Percentiles rank a stretch among this genome's conserved stretches.
Evolutionary conservation across 169 alveolate species (phyloP).

Genomic region (Perkinsus olseni): DNA sequence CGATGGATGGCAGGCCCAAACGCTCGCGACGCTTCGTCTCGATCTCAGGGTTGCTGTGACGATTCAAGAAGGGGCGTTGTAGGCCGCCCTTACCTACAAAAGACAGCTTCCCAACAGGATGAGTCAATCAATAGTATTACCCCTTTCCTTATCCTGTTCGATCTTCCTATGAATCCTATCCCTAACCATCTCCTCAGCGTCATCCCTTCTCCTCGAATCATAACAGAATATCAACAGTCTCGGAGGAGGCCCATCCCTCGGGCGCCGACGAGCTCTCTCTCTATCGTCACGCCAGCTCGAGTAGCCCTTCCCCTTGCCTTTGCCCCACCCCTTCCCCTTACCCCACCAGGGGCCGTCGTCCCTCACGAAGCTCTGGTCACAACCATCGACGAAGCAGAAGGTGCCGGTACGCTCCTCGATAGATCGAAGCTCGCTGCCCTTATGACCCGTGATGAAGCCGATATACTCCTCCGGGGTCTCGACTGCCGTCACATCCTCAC

Average conservation of each 20-base stretch:
- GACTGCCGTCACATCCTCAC: conserved; percentile 38
- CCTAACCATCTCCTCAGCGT: background rate
- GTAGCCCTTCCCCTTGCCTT: background rate
- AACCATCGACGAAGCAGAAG: conserved; percentile 26
- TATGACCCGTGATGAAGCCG: conserved; percentile 33
- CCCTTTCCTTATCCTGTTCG: background rate
- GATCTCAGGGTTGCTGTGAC: background rate
- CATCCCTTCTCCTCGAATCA: background rate
- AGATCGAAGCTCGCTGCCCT: conserved; percentile 30
- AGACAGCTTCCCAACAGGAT: background rate
- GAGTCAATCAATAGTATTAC: background rate
- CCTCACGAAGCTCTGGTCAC: background rate
- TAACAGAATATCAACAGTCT: background rate
- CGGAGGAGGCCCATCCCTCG: background rate
- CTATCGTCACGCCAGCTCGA: background rate
- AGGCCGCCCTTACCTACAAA: background rate
- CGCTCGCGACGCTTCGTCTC: conserved; percentile 4
- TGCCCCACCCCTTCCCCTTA: background rate
- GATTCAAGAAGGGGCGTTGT: background rate
- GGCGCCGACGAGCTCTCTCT: background rate
- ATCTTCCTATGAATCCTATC: background rate
- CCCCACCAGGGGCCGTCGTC: background rate
- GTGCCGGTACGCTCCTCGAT: conserved; percentile 38
- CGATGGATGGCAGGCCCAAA: background rate
- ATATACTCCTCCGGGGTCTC: conserved; percentile 32